Base-by-base conservation (phyloP, 2,329 filamentous ascomycete species). In the Chaetothyriales sp. region DNA sequence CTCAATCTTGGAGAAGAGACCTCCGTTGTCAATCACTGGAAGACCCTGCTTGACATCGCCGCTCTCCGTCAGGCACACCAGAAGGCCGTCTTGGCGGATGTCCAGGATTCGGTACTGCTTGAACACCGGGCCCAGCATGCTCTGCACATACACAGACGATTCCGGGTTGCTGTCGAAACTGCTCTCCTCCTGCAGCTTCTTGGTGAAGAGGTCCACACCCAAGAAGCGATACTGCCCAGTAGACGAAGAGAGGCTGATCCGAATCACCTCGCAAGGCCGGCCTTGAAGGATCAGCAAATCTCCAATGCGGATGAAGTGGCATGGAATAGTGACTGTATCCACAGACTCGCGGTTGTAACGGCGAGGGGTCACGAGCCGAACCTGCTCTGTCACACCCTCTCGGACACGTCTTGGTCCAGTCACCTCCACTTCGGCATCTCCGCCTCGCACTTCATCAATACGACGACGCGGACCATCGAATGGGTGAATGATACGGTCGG, bases 41-140 rank as follows among this genome's bases (percentile, higher is more conserved):
- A 98, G 79, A 64, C 92, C 82, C 75, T 95, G 89, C 86, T 97
- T 97, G 78, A 98, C 89, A 69, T 98, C 90, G 65, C 92, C 89
- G 60, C 84, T 87, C 85, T 98, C 92, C 69, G 92, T 98, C 89
- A 98, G 97, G 77, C 89, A 89, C 61, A 94, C 88, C 67, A 98
- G 71, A 63, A 74, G 73, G 66, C 78, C 77, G 65, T 83, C 89
- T 61, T 94, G 86, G 71, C 89, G 83, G 72, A 98, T 85, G 77
- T 98, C 92, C 58, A 98, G 85, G 69, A 98, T 90, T 67, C 92
- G 89, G 85, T 98, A 98, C 81, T 97, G 92, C 88, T 97, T 97
- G 88, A 97, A 95, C 77, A 97, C 83, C 59, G 92, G 92, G 65
- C 90, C 92, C 62, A 94, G 86, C 89, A 98, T 97, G 77, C 90